A percentile compares a stretch with the other conserved stretches of the same genome.
These are phyloP conservation scores for Rhizopus sp. DNA, from an alignment of 371 early-diverging fungal genomes.

Conservation along the genomic window DNA sequence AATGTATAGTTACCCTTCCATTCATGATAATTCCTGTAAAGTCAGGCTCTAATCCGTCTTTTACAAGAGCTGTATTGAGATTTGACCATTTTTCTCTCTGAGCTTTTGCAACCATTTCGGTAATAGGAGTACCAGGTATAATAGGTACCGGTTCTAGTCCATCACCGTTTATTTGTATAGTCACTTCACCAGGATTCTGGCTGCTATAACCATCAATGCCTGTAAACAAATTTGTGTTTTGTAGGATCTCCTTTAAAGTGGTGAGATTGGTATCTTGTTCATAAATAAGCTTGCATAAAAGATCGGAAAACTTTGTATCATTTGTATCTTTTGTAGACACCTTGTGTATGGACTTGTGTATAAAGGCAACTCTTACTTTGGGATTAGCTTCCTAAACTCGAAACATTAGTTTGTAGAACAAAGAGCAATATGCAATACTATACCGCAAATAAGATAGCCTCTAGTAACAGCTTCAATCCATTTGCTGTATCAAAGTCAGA, in stretches of 20 bases:
- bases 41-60: constrained; percentile 23
- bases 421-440: constrained; percentile 3
- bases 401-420: not conserved
- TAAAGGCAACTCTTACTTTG: constrained; percentile 47
- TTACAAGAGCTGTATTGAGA: constrained; percentile 13
- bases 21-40: constrained; percentile 39
- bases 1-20: constrained; percentile 33
- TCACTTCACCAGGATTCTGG: not conserved
- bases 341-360: constrained; percentile 32
- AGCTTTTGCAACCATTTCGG: constrained; percentile 24
- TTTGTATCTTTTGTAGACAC: not conserved
- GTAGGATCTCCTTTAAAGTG: not conserved
- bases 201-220: not conserved
- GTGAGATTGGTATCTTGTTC: not conserved
- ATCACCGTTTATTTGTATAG: not conserved
- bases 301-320: constrained; percentile 12
- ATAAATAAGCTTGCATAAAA: constrained; percentile 11
- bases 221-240: not conserved
- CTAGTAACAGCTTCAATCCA: constrained; percentile 54
- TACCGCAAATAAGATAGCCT: constrained; percentile 49
- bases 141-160: constrained; percentile 13
- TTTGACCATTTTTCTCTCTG: constrained; percentile 21
- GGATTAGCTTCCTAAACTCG: constrained; percentile 26
- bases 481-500: constrained; percentile 56
- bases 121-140: constrained; percentile 40